These are phyloP conservation scores for Oehlia diaphana DNA, from an alignment of 192 early-diverging fungal genomes.

Conservation along the genomic window DNA sequence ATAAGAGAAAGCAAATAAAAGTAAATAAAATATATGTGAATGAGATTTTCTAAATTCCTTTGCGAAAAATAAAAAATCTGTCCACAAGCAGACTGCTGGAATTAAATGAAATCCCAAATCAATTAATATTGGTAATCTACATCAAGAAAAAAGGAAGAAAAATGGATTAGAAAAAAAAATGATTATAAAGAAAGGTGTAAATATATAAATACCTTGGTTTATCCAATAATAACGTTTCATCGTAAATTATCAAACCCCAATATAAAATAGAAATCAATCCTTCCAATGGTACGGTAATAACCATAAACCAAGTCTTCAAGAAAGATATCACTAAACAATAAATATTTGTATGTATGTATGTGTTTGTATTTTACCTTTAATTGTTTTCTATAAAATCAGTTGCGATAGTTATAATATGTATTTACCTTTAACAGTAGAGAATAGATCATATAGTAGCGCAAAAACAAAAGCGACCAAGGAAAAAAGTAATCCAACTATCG, in stretches of 20 bases:
- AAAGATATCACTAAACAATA: background rate
- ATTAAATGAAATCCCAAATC: conserved; percentile 15
- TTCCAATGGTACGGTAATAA: background rate
- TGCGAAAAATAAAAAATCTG: conserved; percentile 11
- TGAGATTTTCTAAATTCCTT: conserved; percentile 17
- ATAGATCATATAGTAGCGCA: conserved; percentile 3
- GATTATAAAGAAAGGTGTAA: background rate
- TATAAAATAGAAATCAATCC: background rate
- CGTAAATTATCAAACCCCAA: background rate
- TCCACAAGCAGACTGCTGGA: background rate
- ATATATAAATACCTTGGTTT: background rate
- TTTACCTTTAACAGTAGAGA: background rate
- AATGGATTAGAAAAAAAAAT: background rate
- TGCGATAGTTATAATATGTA: background rate
- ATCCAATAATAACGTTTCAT: background rate
- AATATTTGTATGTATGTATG: background rate
- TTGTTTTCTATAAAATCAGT: too few species aligned
- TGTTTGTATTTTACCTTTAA: background rate
- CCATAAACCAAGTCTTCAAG: background rate
- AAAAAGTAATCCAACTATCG: conserved; percentile 12
- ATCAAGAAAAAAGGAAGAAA: background rate
- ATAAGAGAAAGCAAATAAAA: background rate
- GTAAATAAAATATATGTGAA: background rate
- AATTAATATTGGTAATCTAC: conserved; percentile 12
- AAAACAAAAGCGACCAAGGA: conserved; percentile 7